Percentiles rank a stretch among this genome's conserved stretches.
Evolutionary conservation across 2,329 filamentous ascomycete genomes (phyloP).

Genomic region (Trichophyton verrucosum): DNA sequence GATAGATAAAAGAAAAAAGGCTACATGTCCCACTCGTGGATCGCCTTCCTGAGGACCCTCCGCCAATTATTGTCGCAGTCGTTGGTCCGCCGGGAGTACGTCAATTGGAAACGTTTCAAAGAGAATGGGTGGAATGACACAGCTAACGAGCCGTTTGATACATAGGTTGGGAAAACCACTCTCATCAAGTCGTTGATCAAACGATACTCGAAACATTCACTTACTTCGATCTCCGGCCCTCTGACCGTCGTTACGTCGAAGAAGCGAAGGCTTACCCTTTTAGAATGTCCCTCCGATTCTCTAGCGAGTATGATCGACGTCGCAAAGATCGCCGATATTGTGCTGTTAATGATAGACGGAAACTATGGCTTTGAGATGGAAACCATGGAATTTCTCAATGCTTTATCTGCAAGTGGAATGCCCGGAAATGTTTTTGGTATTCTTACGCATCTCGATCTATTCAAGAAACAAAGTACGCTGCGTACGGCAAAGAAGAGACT

Average conservation of each 20-base stretch:
- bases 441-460: constrained; percentile 88
- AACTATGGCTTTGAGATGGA: constrained; percentile 99
- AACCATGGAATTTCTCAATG: constrained; percentile 98
- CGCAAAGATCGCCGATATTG: constrained; percentile 93
- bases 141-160: background rate
- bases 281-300: constrained; percentile 90
- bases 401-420: constrained; percentile 90
- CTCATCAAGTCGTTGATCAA: constrained; percentile 88
- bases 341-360: constrained; percentile 94
- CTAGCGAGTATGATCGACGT: constrained; percentile 94
- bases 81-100: constrained; percentile 82
- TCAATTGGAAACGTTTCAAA: constrained; percentile 7
- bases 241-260: constrained; percentile 96
- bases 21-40: constrained; percentile 95
- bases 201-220: constrained; percentile 88
- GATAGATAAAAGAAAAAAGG: constrained; percentile 81
- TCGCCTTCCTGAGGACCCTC: constrained; percentile 86
- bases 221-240: constrained; percentile 78
- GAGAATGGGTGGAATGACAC: background rate
- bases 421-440: constrained; percentile 97
- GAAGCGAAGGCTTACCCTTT: constrained; percentile 81
- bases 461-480: constrained; percentile 81
- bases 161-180: constrained; percentile 71
- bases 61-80: constrained; percentile 82
- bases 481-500: constrained; percentile 91